Base-by-base conservation (phyloP, 371 early-diverging fungal genomes). In the Apophysomyces sp. region DNA sequence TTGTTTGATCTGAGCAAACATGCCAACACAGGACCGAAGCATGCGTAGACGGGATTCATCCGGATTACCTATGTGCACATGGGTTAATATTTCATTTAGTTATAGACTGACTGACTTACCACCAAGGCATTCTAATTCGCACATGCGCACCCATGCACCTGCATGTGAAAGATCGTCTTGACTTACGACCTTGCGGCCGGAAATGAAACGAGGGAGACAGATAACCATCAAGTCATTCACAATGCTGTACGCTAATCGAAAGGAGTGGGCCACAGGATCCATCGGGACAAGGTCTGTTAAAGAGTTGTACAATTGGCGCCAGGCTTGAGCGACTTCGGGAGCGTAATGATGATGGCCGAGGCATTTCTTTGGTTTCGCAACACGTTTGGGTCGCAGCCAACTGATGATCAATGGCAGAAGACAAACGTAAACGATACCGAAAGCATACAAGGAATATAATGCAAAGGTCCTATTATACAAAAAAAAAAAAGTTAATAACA, bases 91-190 rank as follows among this genome's bases (percentile, higher is more conserved):
- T 54, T 53, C 32, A 16, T 32, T 55, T 2, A 54, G 54, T n/a
- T 52, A 24, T 27, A n/a, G n/a, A 36, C 18, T 16, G 13, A 60
- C 18, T 31, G 55, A 29, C 37, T 37, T 68, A 72, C 74, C 74
- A 52, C 77, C 77, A 21, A 74, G 68, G 29, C 77, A 77, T 57
- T 77, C 74, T 15, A 74, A 54, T 49, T 77, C 77, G 58, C 72
- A 66, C 18, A 70, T 18, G 8, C 77, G 68, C 8, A 73, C 64
- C 74, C 77, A 77, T 7, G 74, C 73, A 37, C 69, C 72, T 4
- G 68, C 57, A 49, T 55, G 60, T 16, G 68, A 53, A 15, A 69
- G 31, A 53, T 72, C 66, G 31, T 69, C 65, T 44, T 66, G 62
- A 27, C 63, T 66, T 16, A 64, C 62, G 5, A 55, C 58, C 6